Base-by-base conservation (phyloP, 169 alveolate genomes). In the Plasmodium vivax region DNA sequence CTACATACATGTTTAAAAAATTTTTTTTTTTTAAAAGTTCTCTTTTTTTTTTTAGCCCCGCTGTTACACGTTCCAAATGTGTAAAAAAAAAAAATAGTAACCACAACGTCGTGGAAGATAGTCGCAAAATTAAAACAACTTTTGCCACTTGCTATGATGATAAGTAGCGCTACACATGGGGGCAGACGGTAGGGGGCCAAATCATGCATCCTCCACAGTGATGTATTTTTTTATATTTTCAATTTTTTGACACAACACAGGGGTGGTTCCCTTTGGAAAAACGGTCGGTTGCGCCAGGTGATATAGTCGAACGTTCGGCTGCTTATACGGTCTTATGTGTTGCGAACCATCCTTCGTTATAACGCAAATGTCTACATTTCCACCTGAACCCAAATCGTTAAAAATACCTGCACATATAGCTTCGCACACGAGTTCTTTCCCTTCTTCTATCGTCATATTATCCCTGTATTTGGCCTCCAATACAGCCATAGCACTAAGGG, bases 401-500 rank as follows among this genome's bases (percentile, higher is more conserved):
- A 98, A 96, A 82, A 99, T 98, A 94, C 99, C 99, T 71, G 99
- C 99, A 94, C 98, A 98, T 84, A 98, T 98, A 38, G 99, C 99
- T 96, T 96, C 97, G 47, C 97, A 96, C n/a, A 97, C 99, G 83
- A 98, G 83, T 32, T 97, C 98, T 58, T 97, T 97, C 32, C 99
- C 99, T 94, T 99, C 99, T 88, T 97, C 98, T 92, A 97, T 97
- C 14, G 98, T 97, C 98, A 99, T 96, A 72, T 97, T 97, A 82
- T 99, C 99, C 75, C 97, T 97, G 95, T 97, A 99, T 23, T 93
- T 96, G 85, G 99, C 97, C 95, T 99, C 99, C 79, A 99, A 96
- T 43, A 99, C 98, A 36, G 99, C 97, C 98, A 98, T 98, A 34
- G 99, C 99, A 93, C 98, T 99, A 73, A 99, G 96, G 43, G 99